A percentile compares a stretch with the other conserved stretches of the same genome.
phyloP scores from a whole-genome alignment of 73 alveolate genomes.

The Paramecium sexaurelia region DNA sequence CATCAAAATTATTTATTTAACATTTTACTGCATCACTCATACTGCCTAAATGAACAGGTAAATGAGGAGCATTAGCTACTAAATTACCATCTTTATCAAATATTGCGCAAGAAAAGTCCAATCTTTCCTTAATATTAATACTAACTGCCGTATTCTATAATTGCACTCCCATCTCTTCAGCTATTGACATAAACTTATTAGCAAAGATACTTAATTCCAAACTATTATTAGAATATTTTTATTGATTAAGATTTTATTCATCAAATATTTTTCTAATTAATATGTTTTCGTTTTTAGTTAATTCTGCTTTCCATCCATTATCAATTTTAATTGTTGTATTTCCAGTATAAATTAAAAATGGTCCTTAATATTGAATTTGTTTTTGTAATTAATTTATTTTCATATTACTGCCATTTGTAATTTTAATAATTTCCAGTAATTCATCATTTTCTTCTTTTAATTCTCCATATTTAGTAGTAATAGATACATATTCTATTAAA shows the following conservation, averaged over 20 bases:
- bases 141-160: conserved; percentile 83
- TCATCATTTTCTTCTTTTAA: conserved; percentile 28
- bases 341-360: conserved; percentile 80
- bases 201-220: conserved; percentile 48
- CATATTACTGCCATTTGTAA: conserved; percentile 59
- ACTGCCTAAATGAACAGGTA: conserved; percentile 94
- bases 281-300: conserved; percentile 67
- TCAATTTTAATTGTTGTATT: conserved; percentile 82
- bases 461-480: conserved; percentile 67
- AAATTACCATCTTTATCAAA: conserved; percentile 85
- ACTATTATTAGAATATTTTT: background rate
- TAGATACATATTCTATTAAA: conserved; percentile 74
- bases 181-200: conserved; percentile 86
- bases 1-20: conserved; percentile 73
- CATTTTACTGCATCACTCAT: conserved; percentile 91
- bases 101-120: conserved; percentile 92
- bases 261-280: background rate
- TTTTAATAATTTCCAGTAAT: conserved; percentile 57
- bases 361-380: conserved; percentile 78
- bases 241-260: background rate
- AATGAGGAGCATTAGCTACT: conserved; percentile 95
- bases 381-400: conserved; percentile 73
- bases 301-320: conserved; percentile 70
- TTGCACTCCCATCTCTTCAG: conserved; percentile 93
- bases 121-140: conserved; percentile 88